Evolutionary conservation across 2,329 filamentous ascomycete genomes (phyloP), one percentile per base, ranked within the genome.

Genomic region (Fusarium sp.): DNA sequence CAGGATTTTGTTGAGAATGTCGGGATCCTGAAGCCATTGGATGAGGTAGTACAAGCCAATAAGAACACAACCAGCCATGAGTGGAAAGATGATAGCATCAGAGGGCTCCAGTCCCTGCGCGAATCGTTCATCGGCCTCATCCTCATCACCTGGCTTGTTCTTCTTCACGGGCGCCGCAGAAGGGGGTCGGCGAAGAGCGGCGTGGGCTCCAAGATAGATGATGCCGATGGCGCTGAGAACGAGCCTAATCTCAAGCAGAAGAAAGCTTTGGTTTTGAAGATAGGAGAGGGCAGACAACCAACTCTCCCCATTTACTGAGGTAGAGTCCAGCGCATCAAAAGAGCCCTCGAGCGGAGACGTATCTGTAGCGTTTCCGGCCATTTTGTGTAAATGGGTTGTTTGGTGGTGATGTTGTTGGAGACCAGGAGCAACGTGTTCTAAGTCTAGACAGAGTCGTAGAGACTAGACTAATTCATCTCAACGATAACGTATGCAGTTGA

Each of bases 11-110:
- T 95, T 98, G 74, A 98, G 81, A 23, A 97, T 83, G 13, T 89
- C 85, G 1, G 94, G 90, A 75, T 97, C 93, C 70, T 95, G 85
- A 58, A 98, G 87, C 87, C 91, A 96, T 78, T 97, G 93, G 77
- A 98, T 93, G 63, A 97, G 84, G 74, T 94, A 90, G 82, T 98
- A 98, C 14, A 98, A 84, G 7, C 89, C 89, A 43, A 89, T 86
- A 11, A 98, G 87, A 2, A 91, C 89, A 12, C 84, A 75, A 3
- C 90, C 93, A 8, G 94, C 94, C 57, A 94, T 83, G 32, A 98
- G 72, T 3, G 95, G 96, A 68, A 98, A 92, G 74, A 97, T 79
- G 71, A 98, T 88, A 49, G 93, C 95, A 79, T 98, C 95, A 0
- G 88, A 90, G 3, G 92, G 89, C 59, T 81, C 79, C 11, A 89